These are phyloP conservation scores for Pythium rishiriense DNA, from an alignment of 352 stramenopile species.

Conservation along the genomic window DNA sequence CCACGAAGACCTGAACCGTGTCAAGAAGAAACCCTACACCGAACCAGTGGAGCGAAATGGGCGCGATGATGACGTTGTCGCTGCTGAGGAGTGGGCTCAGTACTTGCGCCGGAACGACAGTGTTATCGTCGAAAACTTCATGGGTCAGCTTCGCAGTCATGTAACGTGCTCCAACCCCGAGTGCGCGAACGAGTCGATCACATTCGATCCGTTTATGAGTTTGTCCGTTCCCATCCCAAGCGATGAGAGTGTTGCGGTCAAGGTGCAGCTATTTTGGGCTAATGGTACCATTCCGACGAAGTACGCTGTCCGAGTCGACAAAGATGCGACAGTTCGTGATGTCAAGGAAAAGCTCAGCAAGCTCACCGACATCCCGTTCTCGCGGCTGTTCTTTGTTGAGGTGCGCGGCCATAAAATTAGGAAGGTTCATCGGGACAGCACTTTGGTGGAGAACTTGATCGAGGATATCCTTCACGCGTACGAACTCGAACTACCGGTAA, in stretches of 20 bases:
- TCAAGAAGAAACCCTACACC: conserved; percentile 83
- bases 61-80: conserved; percentile 62
- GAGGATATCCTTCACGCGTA: conserved; percentile 82
- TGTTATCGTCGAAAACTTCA: conserved; percentile 90
- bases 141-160: conserved; percentile 87
- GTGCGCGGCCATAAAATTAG: conserved; percentile 71
- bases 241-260: conserved; percentile 50
- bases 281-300: conserved; percentile 75
- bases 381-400: conserved; percentile 69
- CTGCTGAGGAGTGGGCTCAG: conserved; percentile 74
- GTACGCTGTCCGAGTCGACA: conserved; percentile 60
- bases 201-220: conserved; percentile 91
- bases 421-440: conserved; percentile 44
- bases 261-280: conserved; percentile 75
- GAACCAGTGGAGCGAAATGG: conserved; percentile 69
- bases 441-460: conserved; percentile 47
- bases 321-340: conserved; percentile 55
- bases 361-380: conserved; percentile 43
- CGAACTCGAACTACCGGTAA: conserved; percentile 79
- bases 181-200: conserved; percentile 81
- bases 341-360: conserved; percentile 61
- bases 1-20: conserved; percentile 91
- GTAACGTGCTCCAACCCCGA: conserved; percentile 80
- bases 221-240: conserved; percentile 88
- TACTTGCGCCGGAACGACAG: conserved; percentile 93